Evolutionary conservation across 306 rosid species (phyloP), one percentile per base, ranked within the genome.

Genomic region (Vachellia pachyceras): DNA sequence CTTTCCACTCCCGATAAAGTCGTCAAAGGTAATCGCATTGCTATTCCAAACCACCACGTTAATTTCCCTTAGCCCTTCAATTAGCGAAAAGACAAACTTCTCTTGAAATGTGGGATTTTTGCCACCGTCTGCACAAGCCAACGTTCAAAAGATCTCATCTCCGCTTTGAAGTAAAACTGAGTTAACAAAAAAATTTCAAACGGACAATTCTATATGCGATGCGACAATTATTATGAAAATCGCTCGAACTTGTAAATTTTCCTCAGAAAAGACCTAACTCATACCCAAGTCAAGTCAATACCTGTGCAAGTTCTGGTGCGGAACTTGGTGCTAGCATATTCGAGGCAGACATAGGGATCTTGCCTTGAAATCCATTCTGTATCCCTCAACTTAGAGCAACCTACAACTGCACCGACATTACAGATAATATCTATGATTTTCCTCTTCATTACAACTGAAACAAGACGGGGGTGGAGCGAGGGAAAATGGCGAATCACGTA

Each of bases 321-420:
- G 82, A 80, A 86, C 79, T 90, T 94, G 18, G 87, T 52, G 77
- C 85, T 81, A 3, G 86, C 97, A 78, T 94, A 94, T 83, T 92
- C 97, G 44, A 94, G 47, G 66, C 94, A 91, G 8, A 94, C 97
- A 44, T 92, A 94, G 0, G 97, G 97, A 79, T 94, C 97, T 79
- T 94, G 97, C 84, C 97, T 79, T 22, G 98, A 90, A 83, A 92
- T 82, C 98, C 98, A 92, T 84, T 92, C 97, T 0, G 93, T 92
- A 64, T 92, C 97, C 82, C 85, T 94, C 97, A 94, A 87, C 55
- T 90, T 92, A 72, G 89, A 71, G 76, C 98, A 94, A 42, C 87
- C 89, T 47, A 90, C 91, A 18, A 94, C 97, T 91, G 83, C 77
- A 58, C 66, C 85, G 42, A 41, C 17, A 14, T 58, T 23, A 42